Conservation (phyloP, 2,329 filamentous ascomycete species). For the Pyricularia grisea region DNA sequence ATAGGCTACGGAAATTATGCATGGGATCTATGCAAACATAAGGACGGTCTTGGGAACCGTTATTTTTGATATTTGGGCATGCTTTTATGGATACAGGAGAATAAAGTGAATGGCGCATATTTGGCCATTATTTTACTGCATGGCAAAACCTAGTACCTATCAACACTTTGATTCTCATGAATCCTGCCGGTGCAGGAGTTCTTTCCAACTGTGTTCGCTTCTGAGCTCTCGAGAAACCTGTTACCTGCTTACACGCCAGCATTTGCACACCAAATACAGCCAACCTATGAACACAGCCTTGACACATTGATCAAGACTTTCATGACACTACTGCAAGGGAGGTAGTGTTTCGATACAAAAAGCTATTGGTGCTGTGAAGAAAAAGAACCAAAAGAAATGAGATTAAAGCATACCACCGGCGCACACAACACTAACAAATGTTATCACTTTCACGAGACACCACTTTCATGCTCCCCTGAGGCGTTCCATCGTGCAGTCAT, state of each 20-base stretch:
- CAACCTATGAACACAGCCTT: not conserved
- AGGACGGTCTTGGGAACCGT: not conserved
- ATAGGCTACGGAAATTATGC: not conserved
- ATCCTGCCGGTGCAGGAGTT: not conserved
- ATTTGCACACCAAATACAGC: not conserved
- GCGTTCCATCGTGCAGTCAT: not conserved
- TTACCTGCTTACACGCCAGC: not conserved
- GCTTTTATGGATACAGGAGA: not conserved
- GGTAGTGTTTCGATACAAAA: not conserved
- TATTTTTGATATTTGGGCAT: not conserved
- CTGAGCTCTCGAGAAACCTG: not conserved
- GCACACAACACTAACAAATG: not conserved
- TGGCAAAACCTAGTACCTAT: not conserved
- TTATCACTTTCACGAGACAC: not conserved
- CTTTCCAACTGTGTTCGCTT: not conserved
- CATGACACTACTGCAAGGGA: not conserved
- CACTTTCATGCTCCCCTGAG: not conserved
- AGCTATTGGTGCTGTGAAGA: not conserved
- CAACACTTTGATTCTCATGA: too few species aligned
- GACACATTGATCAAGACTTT: not conserved
- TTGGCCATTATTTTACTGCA: not conserved
- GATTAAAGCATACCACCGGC: not conserved
- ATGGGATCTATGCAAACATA: not conserved
- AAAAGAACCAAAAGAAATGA: not conserved
- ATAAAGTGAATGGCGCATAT: not conserved